A percentile compares a stretch with the other conserved stretches of the same genome.
phyloP scores from a whole-genome alignment of 176 grass and related monocot species.

The Oropetium thomaeum region DNA sequence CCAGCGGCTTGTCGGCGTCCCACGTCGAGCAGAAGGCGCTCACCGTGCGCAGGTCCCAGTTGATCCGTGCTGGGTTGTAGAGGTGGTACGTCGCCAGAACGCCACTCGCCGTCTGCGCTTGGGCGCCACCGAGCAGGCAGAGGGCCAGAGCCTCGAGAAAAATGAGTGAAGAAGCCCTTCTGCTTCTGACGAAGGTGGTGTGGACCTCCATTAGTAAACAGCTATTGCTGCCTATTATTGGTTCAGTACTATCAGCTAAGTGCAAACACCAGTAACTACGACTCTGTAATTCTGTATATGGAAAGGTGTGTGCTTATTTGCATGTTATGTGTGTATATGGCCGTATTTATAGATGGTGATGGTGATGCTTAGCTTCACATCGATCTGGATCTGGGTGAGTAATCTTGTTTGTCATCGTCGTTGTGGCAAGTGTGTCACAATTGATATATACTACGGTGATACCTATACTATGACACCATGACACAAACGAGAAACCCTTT shows the following conservation, averaged over 20 bases:
- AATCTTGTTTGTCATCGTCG: slow-evolving; percentile 6
- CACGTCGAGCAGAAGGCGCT: slow-evolving; percentile 66
- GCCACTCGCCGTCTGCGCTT: slow-evolving; percentile 45
- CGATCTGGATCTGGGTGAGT: too few species aligned
- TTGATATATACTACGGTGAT: too few species aligned
- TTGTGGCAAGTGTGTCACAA: not conserved
- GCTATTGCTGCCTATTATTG: not conserved
- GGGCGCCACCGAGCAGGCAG: not conserved
- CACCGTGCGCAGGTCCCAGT: slow-evolving; percentile 53
- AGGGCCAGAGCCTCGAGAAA: not conserved
- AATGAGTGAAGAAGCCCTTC: not conserved
- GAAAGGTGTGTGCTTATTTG: not conserved
- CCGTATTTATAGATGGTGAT: slow-evolving; percentile 33
- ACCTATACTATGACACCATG: not conserved
- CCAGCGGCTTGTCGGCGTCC: slow-evolving; percentile 53
- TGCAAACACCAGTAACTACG: too few species aligned
- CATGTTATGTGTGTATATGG: not conserved
- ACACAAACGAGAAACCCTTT: slow-evolving; percentile 10
- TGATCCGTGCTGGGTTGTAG: slow-evolving; percentile 42
- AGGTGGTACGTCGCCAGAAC: slow-evolving; percentile 60
- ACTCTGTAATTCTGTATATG: too few species aligned
- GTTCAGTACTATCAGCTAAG: not conserved
- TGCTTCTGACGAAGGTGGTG: not conserved
- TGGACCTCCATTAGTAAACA: not conserved
- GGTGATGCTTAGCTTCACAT: not conserved